A percentile compares a stretch with the other conserved stretches of the same genome.
Evolutionary conservation across 2,329 filamentous ascomycete genomes (phyloP).

Genomic region (Alternaria gansuensis): DNA sequence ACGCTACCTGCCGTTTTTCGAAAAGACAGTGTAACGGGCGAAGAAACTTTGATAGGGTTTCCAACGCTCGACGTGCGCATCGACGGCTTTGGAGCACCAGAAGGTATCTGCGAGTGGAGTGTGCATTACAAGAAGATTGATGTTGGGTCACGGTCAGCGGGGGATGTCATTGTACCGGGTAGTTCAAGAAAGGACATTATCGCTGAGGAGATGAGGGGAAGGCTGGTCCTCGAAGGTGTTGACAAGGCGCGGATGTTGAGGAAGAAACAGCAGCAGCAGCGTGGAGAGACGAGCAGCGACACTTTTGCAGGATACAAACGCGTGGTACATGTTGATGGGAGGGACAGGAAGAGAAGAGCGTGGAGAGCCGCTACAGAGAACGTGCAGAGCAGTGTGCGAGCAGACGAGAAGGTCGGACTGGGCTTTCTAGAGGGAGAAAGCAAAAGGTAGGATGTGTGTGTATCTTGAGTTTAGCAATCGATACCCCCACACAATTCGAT

Average conservation of each 20-base stretch:
- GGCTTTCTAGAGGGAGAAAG: slow-evolving; percentile 1
- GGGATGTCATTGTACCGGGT: slow-evolving; percentile 24
- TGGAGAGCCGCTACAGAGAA: not conserved
- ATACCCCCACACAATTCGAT: not conserved
- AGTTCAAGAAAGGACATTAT: slow-evolving; percentile 15
- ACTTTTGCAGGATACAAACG: slow-evolving; percentile 11
- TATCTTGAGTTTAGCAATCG: not conserved
- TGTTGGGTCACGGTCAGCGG: slow-evolving; percentile 12
- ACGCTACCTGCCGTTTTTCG: slow-evolving; percentile 39
- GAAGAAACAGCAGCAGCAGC: not conserved
- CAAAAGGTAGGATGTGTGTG: not conserved
- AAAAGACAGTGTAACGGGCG: slow-evolving; percentile 21
- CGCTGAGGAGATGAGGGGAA: slow-evolving; percentile 14
- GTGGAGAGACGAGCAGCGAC: not conserved
- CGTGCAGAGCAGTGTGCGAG: slow-evolving; percentile 7
- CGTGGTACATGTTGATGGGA: slow-evolving; percentile 8
- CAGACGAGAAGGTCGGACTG: slow-evolving; percentile 7
- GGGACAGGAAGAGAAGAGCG: slow-evolving; percentile 2
- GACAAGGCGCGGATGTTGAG: not conserved
- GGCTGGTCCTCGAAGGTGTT: not conserved
- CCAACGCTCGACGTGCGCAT: slow-evolving; percentile 36
- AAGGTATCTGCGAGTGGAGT: slow-evolving; percentile 26
- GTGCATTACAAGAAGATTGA: slow-evolving; percentile 43
- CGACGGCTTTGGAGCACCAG: slow-evolving; percentile 19
- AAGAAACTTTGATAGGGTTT: slow-evolving; percentile 34